Evolutionary conservation across 1,284 basidiomycete species (phyloP), one percentile per base, ranked within the genome.

Genomic region (Peniophora sp.): DNA sequence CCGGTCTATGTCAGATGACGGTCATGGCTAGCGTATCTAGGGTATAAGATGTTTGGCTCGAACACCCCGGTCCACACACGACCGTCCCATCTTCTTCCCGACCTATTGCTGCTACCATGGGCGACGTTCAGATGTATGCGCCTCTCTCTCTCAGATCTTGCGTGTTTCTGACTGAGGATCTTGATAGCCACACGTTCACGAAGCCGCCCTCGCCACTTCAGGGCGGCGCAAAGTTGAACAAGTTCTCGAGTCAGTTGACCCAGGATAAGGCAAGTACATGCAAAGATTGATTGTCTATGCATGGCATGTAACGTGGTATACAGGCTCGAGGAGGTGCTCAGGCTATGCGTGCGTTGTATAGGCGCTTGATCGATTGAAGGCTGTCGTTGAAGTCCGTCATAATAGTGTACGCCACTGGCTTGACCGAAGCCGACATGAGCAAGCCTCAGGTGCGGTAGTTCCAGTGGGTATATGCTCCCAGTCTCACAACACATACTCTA

Each of bases 401-500:
- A n/a, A n/a, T n/a, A 90, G 88, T 91, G 23, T 88, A 90, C 62
- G 89, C 83, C 43, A 79, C 81, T 34, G 87, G 87, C 3, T 65
- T 92, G 56, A 77, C 73, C n/a, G 85, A 87, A 61, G 77, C 82
- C 55, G 89, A 91, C 58, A 86, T 92, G 79, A 65, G 84, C 52
- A 92, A 90, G 63, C 81, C 89, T 48, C 89, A 92, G 73, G 85
- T 85, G 61, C 43, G 61, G 24, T 48, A 39, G 25, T 47, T 44
- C 32, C 36, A 19, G 12, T 12, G 11, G 25, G 27, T n/a, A 24
- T 12, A 11, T 16, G n/a, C 23, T 49, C n/a, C n/a, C n/a, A n/a
- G 27, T 14, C 39, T 38, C 22, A 55, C 34, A 43, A n/a, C 35
- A 25, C 32, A 9, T 55, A 48, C 53, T n/a, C n/a, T n/a, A 89